Conservation (phyloP, 23 red algal genomes). For the Agarophyton chilense region DNA sequence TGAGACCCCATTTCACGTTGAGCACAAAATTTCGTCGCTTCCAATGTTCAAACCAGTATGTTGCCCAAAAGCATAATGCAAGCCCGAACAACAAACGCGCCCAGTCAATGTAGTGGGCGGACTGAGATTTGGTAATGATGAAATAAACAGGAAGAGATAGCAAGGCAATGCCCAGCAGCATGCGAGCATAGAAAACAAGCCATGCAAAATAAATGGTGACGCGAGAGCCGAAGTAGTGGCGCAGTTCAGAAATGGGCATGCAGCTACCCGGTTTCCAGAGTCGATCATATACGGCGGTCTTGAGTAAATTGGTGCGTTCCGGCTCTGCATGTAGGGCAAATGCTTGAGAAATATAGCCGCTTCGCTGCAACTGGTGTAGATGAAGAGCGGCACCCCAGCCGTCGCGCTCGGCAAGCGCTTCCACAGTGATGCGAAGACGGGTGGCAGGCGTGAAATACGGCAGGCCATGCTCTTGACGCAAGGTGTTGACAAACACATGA, state of each 20-base stretch:
- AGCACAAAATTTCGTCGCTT: conserved; percentile 72
- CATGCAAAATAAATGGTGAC: conserved; percentile 76
- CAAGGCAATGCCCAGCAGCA: conserved; percentile 38
- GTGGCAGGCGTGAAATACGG: conserved; percentile 58
- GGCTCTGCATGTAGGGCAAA: conserved; percentile 55
- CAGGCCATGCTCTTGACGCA: background rate
- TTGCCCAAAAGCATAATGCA: conserved; percentile 62
- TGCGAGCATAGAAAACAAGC: conserved; percentile 45
- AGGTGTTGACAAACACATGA: conserved; percentile 25
- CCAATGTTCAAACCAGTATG: conserved; percentile 65
- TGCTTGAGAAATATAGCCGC: conserved; percentile 1
- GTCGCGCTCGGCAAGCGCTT: conserved; percentile 25
- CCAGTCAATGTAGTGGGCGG: background rate
- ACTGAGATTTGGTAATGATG: background rate
- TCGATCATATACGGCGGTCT: conserved; percentile 41
- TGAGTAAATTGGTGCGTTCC: conserved; percentile 6
- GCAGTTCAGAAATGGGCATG: conserved; percentile 14
- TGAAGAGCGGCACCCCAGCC: conserved; percentile 46
- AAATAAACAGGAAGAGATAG: conserved; percentile 47
- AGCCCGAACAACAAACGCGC: conserved; percentile 29
- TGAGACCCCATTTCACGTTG: conserved; percentile 73
- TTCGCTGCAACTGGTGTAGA: background rate
- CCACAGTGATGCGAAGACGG: conserved; percentile 36
- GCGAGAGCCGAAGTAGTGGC: conserved; percentile 68
- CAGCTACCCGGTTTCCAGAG: conserved; percentile 9